A percentile compares a stretch with the other conserved stretches of the same genome.
Evolutionary conservation across 495 filamentous ascomycete genomes (phyloP).

Genomic region (Xylaria palmicola): DNA sequence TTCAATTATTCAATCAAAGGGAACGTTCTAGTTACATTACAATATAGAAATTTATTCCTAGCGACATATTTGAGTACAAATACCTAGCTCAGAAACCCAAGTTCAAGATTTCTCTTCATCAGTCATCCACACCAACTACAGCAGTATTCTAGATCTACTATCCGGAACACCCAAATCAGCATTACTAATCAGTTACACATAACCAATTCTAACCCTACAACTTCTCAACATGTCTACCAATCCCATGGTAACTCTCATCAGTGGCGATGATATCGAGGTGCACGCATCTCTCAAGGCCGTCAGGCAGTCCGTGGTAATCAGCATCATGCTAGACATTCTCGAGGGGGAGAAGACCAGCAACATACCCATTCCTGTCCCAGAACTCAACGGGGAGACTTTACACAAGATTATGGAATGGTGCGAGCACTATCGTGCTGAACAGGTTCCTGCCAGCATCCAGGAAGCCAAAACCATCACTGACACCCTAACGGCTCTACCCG

Average conservation of each 20-base stretch:
- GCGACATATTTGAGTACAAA: neutral
- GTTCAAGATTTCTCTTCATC: neutral
- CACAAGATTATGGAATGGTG: slow-evolving; percentile 2
- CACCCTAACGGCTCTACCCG: neutral
- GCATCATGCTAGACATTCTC: neutral
- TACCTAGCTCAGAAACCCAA: neutral
- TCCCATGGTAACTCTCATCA: neutral
- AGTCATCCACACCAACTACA: neutral
- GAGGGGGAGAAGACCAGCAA: neutral
- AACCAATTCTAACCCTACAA: neutral
- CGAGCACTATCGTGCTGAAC: neutral
- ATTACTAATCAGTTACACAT: neutral
- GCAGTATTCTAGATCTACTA: neutral
- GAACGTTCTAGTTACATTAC: too few species aligned
- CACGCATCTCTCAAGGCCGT: neutral
- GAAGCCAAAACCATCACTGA: neutral
- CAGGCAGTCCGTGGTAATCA: neutral
- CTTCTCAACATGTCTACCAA: neutral
- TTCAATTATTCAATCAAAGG: too few species aligned
- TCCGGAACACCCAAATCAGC: too few species aligned
- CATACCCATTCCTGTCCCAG: neutral
- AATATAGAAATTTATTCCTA: too few species aligned
- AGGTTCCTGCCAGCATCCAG: neutral
- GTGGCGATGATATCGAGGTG: neutral
- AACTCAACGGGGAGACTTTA: neutral